Evolutionary conservation across 1,139 yeast species (phyloP).

Genomic region (Nakaseomyces nivariensis): DNA sequence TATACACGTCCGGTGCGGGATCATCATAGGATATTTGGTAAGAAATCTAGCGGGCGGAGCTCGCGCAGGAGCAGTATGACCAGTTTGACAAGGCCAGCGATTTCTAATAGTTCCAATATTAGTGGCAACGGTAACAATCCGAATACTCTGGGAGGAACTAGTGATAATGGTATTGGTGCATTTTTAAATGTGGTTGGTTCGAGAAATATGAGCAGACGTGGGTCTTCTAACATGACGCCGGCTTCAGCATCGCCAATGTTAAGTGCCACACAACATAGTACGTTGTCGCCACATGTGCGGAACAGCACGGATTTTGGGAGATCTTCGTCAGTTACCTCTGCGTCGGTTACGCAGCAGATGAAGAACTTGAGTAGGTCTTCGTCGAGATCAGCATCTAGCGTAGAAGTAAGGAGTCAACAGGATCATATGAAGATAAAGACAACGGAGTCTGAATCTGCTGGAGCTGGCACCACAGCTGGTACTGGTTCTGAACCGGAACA

Average conservation of each 20-base stretch:
- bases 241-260: background rate
- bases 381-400: background rate
- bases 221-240: constrained; percentile 4
- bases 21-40: background rate
- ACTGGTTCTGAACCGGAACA: background rate
- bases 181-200: constrained; percentile 3
- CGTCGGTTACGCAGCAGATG: background rate
- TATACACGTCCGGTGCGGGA: constrained; percentile 30
- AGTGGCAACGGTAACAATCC: background rate
- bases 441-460: background rate
- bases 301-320: background rate
- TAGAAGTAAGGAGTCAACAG: background rate
- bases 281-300: background rate
- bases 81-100: background rate
- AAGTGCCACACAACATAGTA: background rate
- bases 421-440: background rate
- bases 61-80: constrained; percentile 11
- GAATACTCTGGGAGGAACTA: background rate
- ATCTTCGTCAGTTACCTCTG: background rate
- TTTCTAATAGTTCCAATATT: background rate
- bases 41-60: constrained; percentile 3
- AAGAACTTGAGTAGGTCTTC: constrained; percentile 1
- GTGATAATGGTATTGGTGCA: constrained; percentile 2
- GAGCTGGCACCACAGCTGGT: background rate
- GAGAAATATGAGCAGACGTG: constrained; percentile 8